A percentile compares a stretch with the other conserved stretches of the same genome.
Conservation (phyloP, 257 asterid species). For the Lavandula angustifolia region DNA sequence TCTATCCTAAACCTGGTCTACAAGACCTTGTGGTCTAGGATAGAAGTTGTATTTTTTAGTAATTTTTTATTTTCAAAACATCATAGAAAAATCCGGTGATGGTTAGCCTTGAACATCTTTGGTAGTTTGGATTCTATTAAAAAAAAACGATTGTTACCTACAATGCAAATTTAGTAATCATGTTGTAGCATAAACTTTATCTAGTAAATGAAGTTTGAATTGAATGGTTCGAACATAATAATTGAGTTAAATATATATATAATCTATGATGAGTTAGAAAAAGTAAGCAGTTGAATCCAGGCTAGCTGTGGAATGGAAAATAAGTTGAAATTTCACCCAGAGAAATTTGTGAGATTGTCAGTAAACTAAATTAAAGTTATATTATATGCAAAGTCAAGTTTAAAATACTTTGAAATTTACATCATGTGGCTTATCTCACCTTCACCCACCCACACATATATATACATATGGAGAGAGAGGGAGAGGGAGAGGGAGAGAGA, state of each 20-base stretch:
- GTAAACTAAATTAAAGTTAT: background rate
- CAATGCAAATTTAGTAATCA: too few relatives aligned
- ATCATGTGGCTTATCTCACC: background rate
- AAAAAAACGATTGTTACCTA: too few relatives aligned
- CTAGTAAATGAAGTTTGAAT: conserved; percentile 1
- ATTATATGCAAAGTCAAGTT: conserved; percentile 27
- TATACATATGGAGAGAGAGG: background rate
- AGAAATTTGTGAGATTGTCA: background rate
- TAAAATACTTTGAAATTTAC: background rate
- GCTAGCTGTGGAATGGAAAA: conserved; percentile 14
- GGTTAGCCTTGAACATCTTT: too few relatives aligned
- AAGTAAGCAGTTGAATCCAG: background rate
- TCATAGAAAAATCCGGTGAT: too few relatives aligned
- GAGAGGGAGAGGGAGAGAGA: background rate
- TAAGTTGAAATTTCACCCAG: conserved; percentile 30
- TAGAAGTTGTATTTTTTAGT: too few relatives aligned
- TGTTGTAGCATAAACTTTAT: background rate
- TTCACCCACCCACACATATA: background rate
- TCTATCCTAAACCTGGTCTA: too few relatives aligned
- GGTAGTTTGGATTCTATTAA: too few relatives aligned
- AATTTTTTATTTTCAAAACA: too few relatives aligned
- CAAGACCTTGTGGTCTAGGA: too few relatives aligned
- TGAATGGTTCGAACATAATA: background rate
- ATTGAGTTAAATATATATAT: conserved; percentile 13
- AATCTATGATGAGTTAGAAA: too few relatives aligned